Base-by-base conservation (phyloP, 2,329 filamentous ascomycete species). In the Exophiala lecanii-corni region DNA sequence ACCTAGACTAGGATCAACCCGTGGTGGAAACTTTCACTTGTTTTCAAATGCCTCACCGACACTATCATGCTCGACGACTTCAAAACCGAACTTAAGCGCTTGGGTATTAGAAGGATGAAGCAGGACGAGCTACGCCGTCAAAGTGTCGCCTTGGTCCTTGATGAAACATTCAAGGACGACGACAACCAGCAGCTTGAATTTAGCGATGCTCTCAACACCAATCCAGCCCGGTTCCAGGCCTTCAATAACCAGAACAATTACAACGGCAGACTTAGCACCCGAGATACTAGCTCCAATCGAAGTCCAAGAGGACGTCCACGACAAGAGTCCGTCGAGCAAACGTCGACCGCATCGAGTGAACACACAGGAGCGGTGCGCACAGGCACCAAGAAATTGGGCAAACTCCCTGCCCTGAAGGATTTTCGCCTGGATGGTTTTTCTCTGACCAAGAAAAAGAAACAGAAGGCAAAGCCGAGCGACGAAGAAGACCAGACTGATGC, bases 1-100 rank as follows among this genome's bases (percentile, higher is more conserved):
- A n/a, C n/a, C n/a, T n/a, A 15, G 16, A 10, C 9, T 21, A 53
- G 50, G 2, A 75, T 82, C 53, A 79, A 82, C 54, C 79, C 79
- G 0, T 82, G 80, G 58, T 82, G 79, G 79, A 79, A 69, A 38
- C 31, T 57, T 20, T 72, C 74, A 0, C 77, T 81, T 34, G 73
- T 82, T 16, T 82, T 81, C 69, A 83, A 83, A 61, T 83, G 80
- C 48, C 69, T 83, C 35, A 81, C 79, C 15, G 80, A 84, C 56
- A 78, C 74, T 0, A 77, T 84, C 39, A 73, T 84, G 39, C 72
- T 84, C 9, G 80, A 84, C 55, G 80, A 84, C 37, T 84, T 84
- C 71, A 82, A 82, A 56, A 81, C 78, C 2, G 70, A 57, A 36
- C 35, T 57, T 37, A 54, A 55, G 45, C 47, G 52, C 12, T 36